Conservation (phyloP, 768 basidiomycete species). For the Cystofilobasidium ferigula region DNA sequence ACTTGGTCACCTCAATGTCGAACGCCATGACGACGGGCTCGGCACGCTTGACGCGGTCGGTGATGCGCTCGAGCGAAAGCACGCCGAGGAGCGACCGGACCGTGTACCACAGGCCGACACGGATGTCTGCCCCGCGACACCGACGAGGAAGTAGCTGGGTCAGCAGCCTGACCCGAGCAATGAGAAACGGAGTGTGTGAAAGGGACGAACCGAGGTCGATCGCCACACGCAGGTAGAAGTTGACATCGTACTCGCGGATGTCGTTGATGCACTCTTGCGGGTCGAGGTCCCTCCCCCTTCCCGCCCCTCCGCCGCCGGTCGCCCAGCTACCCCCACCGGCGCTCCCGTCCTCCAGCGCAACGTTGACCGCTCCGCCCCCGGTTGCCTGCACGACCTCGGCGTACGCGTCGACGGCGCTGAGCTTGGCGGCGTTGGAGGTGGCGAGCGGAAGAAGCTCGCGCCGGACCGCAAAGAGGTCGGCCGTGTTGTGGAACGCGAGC, state of each 20-base stretch:
- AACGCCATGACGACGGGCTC: conserved; percentile 98
- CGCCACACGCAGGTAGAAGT: conserved; percentile 95
- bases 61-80: conserved; percentile 57
- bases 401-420: conserved; percentile 91
- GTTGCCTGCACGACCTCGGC: conserved; percentile 76
- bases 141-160: background rate
- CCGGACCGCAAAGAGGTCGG: conserved; percentile 74
- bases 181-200: background rate
- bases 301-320: conserved; percentile 41
- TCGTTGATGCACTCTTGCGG: conserved; percentile 90
- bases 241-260: conserved; percentile 89
- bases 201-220: conserved; percentile 68
- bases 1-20: conserved; percentile 98
- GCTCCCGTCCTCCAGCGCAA: conserved; percentile 41
- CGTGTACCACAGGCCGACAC: conserved; percentile 95
- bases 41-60: conserved; percentile 88
- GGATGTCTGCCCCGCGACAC: conserved; percentile 50
- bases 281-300: conserved; percentile 45
- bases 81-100: conserved; percentile 73
- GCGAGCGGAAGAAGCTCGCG: conserved; percentile 84
- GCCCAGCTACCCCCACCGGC: conserved; percentile 40
- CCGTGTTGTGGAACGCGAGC: conserved; percentile 83
- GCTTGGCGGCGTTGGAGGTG: conserved; percentile 76
- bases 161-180: background rate
- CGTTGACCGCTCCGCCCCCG: conserved; percentile 49